Conservation (phyloP, 2,329 filamentous ascomycete genomes). For the Beauveria sp. region DNA sequence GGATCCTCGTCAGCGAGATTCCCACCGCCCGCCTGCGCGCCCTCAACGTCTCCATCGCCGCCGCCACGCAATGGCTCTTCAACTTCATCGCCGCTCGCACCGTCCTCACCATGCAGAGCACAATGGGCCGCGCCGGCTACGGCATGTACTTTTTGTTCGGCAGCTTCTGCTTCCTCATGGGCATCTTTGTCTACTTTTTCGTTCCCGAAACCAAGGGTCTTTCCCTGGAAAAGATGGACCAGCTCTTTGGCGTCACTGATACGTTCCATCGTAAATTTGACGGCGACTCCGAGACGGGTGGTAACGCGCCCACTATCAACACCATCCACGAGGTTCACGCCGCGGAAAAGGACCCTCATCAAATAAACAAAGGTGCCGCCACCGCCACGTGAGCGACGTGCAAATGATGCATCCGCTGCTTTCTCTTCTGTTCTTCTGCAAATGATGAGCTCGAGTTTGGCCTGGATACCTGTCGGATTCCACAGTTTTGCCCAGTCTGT, state of each 20-base stretch:
- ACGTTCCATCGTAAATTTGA: conserved; percentile 22
- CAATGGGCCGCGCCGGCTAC: conserved; percentile 34
- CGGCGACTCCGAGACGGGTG: conserved; percentile 22
- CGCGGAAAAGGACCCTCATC: neutral
- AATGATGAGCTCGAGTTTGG: neutral
- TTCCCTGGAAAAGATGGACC: conserved; percentile 57
- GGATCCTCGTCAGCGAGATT: conserved; percentile 65
- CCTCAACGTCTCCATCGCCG: conserved; percentile 60
- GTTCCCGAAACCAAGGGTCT: conserved; percentile 65
- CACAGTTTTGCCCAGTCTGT: neutral
- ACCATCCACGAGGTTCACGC: conserved; percentile 2
- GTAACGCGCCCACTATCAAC: neutral
- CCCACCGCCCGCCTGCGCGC: conserved; percentile 58
- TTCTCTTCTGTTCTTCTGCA: neutral
- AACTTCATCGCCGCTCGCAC: conserved; percentile 65
- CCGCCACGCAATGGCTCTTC: conserved; percentile 66
- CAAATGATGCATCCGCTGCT: neutral
- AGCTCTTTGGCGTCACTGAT: conserved; percentile 55
- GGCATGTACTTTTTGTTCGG: conserved; percentile 65
- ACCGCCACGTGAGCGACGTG: neutral
- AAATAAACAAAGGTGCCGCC: neutral
- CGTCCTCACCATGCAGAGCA: conserved; percentile 60
- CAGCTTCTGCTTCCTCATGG: conserved; percentile 57
- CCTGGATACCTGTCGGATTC: neutral
- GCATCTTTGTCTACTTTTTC: conserved; percentile 58